phyloP scores from a whole-genome alignment of 2,329 filamentous ascomycete genomes.

The Cadophora luteo-olivacea region DNA sequence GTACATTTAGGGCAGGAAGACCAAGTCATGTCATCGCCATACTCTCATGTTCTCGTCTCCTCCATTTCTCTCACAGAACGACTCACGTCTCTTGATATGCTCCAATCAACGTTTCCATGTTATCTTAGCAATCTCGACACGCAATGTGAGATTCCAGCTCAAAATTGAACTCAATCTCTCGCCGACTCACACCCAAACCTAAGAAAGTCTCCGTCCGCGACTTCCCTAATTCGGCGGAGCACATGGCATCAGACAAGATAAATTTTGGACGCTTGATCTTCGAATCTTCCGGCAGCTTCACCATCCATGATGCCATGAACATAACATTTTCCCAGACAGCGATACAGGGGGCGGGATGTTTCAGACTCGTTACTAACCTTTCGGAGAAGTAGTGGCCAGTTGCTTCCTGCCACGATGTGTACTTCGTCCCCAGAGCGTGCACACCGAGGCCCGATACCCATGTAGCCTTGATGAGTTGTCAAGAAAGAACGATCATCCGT shows the following conservation, averaged over 20 bases:
- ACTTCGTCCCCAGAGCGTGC: background rate
- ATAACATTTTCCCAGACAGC: background rate
- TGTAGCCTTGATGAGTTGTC: background rate
- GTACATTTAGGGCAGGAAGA: too few relatives aligned
- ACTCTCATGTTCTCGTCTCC: too few relatives aligned
- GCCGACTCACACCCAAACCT: too few relatives aligned
- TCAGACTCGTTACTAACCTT: background rate
- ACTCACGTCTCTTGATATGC: too few relatives aligned
- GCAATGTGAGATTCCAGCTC: too few relatives aligned
- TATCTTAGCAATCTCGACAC: too few relatives aligned
- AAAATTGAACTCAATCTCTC: too few relatives aligned
- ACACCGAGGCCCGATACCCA: background rate
- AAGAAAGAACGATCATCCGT: background rate
- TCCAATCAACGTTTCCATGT: too few relatives aligned
- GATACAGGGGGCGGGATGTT: background rate
- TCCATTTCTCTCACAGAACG: too few relatives aligned
- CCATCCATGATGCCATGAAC: background rate
- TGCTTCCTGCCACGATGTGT: background rate
- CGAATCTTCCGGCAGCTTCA: background rate
- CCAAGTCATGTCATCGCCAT: too few relatives aligned
- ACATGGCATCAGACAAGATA: constrained; percentile 6
- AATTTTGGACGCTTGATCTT: background rate
- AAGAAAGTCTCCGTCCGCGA: too few relatives aligned
- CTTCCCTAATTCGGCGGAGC: too few relatives aligned
- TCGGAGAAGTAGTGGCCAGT: background rate